phyloP scores from a whole-genome alignment of 2,329 filamentous ascomycete species.

The Talaromyces pinophilus region DNA sequence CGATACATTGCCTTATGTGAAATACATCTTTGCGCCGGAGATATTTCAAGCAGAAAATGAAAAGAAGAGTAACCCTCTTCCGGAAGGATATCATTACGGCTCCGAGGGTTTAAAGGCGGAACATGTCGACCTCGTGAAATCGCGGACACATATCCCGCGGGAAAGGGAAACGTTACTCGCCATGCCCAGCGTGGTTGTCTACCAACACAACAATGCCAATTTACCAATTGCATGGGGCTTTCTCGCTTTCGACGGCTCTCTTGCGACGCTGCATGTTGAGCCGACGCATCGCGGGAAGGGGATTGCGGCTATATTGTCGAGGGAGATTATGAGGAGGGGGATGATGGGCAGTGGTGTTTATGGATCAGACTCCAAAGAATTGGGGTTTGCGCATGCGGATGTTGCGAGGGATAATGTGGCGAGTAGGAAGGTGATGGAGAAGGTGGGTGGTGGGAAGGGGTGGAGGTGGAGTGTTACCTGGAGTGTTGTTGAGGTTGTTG shows the following conservation, averaged over 20 bases:
- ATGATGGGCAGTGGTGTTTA: constrained; percentile 25
- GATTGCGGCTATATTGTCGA: constrained; percentile 36
- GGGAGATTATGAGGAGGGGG: constrained; percentile 36
- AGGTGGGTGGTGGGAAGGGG: constrained; percentile 43
- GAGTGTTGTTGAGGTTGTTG: constrained; percentile 39
- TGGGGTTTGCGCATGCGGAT: constrained; percentile 42
- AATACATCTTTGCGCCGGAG: constrained; percentile 38
- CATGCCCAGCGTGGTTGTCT: constrained; percentile 40
- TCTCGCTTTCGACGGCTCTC: constrained; percentile 39
- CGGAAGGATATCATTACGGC: constrained; percentile 38
- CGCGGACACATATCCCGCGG: constrained; percentile 43
- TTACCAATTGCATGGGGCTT: constrained; percentile 42
- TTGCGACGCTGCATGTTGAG: constrained; percentile 46
- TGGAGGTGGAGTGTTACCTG: constrained; percentile 39
- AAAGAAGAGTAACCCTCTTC: constrained; percentile 26
- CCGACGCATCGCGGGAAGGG: constrained; percentile 43
- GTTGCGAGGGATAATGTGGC: constrained; percentile 38
- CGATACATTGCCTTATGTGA: constrained; percentile 37
- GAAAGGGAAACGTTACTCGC: constrained; percentile 35
- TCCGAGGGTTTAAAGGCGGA: constrained; percentile 30
- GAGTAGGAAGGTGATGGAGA: constrained; percentile 49
- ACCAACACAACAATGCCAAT: constrained; percentile 20
- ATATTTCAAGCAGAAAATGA: constrained; percentile 22
- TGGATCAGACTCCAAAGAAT: constrained; percentile 22
- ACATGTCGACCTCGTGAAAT: constrained; percentile 42